phyloP scores from a whole-genome alignment of 257 asterid species.

The Solanum pinnatisectum region DNA sequence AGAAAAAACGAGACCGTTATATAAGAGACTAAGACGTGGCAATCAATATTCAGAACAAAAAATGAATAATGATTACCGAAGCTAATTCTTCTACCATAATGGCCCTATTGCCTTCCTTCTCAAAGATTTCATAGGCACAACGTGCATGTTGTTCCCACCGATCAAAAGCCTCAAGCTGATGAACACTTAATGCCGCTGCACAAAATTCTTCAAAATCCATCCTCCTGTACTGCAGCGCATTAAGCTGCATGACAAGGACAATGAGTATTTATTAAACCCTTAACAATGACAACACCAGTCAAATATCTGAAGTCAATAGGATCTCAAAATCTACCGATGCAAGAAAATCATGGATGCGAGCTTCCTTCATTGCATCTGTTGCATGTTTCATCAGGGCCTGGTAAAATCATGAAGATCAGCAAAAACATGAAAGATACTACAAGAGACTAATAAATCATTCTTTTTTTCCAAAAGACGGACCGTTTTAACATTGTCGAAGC shows the following conservation, averaged over 20 bases:
- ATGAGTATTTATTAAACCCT: neutral
- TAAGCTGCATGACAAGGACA: constrained; percentile 38
- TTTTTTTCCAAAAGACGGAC: constrained; percentile 4
- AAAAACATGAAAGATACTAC: neutral
- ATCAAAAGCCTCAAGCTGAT: constrained; percentile 77
- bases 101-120: constrained; percentile 82
- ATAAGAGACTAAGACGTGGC: neutral
- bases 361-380: constrained; percentile 85
- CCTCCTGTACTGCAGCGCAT: constrained; percentile 85
- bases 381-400: constrained; percentile 74
- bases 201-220: constrained; percentile 96
- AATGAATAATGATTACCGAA: constrained; percentile 42
- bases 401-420: neutral
- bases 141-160: constrained; percentile 91
- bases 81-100: constrained; percentile 89
- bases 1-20: neutral
- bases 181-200: constrained; percentile 64
- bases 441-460: neutral
- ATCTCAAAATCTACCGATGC: constrained; percentile 43
- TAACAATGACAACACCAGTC: neutral
- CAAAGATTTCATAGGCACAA: constrained; percentile 78
- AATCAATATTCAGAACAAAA: neutral
- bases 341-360: constrained; percentile 69
- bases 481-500: constrained; percentile 31
- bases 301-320: neutral